Evolutionary conservation across 1,284 basidiomycete genomes (phyloP).

Genomic region (Austroboletus niveus): DNA sequence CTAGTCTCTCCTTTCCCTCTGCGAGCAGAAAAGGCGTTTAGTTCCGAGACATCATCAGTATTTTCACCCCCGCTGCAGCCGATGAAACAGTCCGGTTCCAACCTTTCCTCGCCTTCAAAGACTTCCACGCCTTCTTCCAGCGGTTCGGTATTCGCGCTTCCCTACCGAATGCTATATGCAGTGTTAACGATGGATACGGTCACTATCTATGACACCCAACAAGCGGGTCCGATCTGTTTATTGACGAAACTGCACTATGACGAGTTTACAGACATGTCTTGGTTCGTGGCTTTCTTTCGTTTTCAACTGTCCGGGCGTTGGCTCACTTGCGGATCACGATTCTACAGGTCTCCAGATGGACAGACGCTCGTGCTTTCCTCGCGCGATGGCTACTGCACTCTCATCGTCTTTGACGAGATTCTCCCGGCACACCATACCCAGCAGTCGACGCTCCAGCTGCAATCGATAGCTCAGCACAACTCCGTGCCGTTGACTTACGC

Average conservation of each 20-base stretch:
- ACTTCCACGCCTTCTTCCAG: slow-evolving; percentile 43
- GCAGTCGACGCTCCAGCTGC: slow-evolving; percentile 83
- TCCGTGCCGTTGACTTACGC: slow-evolving; percentile 56
- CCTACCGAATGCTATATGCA: slow-evolving; percentile 94
- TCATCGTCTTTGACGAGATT: slow-evolving; percentile 89
- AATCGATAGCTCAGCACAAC: slow-evolving; percentile 83
- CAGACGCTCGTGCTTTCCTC: slow-evolving; percentile 91
- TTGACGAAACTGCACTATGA: slow-evolving; percentile 97
- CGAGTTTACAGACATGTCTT: slow-evolving; percentile 95
- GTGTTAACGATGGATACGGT: slow-evolving; percentile 97
- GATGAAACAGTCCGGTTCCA: slow-evolving; percentile 52
- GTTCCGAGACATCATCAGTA: slow-evolving; percentile 34
- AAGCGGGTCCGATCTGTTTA: slow-evolving; percentile 88
- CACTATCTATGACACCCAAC: slow-evolving; percentile 96
- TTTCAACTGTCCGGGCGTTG: neutral
- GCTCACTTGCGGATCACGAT: slow-evolving; percentile 1
- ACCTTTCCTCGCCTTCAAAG: slow-evolving; percentile 43
- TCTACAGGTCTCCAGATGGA: slow-evolving; percentile 87
- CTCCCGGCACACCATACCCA: slow-evolving; percentile 84
- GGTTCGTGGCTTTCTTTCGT: slow-evolving; percentile 54
- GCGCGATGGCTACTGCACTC: slow-evolving; percentile 95
- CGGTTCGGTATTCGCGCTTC: slow-evolving; percentile 80
- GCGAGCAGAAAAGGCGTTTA: slow-evolving; percentile 34
- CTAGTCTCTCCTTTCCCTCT: slow-evolving; percentile 9
- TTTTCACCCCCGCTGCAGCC: slow-evolving; percentile 56